Base-by-base conservation (phyloP, 1,284 basidiomycete genomes). In the Boletus sp. region DNA sequence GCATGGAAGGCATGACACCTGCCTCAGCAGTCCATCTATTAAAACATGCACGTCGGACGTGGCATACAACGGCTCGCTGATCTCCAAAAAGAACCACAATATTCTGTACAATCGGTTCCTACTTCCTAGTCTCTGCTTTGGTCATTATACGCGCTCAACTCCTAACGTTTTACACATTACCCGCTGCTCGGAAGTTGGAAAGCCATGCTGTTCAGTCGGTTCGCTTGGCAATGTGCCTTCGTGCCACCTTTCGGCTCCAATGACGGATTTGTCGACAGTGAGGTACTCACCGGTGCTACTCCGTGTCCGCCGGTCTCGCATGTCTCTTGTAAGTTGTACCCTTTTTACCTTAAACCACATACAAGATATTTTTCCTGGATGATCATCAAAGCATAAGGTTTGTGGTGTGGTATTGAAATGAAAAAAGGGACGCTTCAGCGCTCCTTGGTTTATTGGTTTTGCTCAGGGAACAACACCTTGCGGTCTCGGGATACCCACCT, bases 1-100 rank as follows among this genome's bases (percentile, higher is more conserved):
- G 92, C 36, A 92, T 94, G 85, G 91, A 94, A 66, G 91, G 91
- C 8, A 91, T 94, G 83, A 94, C 92, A 8, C 89, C 91, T 2
- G 80, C 85, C 0, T 84, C 84, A 1, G 75, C 89, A 20, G 78
- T 92, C 9, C 78, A 78, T 45, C 69, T 94, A 31, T 74, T 93
- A 57, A 81, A 81, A 62, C 79, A 89, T 68, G 84, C 88, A 13
- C 85, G 84, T 63, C 68, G 74, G 59, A 75, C 71, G 16, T 73
- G 71, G 69, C 43, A 52, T 51, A 33, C 44, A 27, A 20, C 46
- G 22, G 7, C 37, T 31, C 29, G 16, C 39, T 47, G 31, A 47
- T 7, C 18, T 46, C 24, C 31, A 51, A 47, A 39, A 37, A 37
- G 42, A 50, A 35, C 16, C 5, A 24, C 24, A 27, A 3, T n/a